Evolutionary conservation across 768 basidiomycete genomes (phyloP).

Genomic region (Tulasnella sp.): DNA sequence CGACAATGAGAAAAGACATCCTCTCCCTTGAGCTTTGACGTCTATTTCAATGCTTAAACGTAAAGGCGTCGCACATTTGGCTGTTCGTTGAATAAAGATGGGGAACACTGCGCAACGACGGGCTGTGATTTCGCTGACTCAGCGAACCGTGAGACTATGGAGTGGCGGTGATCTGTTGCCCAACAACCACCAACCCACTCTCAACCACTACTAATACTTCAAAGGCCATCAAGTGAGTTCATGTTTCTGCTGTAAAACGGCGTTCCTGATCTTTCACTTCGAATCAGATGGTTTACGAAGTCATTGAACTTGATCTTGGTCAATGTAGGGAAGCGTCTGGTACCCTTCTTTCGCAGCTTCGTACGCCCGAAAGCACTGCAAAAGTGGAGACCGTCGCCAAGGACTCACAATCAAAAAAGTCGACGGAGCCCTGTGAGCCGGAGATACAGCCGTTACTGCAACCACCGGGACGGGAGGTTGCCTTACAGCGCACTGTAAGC

Average conservation of each 20-base stretch:
- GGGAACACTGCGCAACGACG: too few species aligned
- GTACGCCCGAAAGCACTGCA: neutral
- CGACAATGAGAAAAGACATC: too few species aligned
- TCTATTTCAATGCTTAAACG: too few species aligned
- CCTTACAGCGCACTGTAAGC: neutral
- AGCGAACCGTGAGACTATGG: neutral
- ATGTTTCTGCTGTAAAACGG: neutral
- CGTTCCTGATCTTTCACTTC: neutral
- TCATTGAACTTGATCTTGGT: neutral
- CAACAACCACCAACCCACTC: neutral
- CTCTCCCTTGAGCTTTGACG: too few species aligned
- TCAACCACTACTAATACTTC: neutral
- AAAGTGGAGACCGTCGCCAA: neutral
- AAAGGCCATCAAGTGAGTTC: neutral
- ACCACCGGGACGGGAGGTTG: neutral
- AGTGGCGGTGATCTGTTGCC: neutral
- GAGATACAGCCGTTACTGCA: neutral
- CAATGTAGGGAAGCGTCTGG: neutral
- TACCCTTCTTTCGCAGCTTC: neutral
- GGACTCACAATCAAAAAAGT: neutral
- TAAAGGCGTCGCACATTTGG: too few species aligned
- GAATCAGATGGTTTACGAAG: neutral
- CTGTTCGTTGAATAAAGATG: too few species aligned
- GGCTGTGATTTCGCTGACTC: too few species aligned
- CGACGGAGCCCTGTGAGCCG: neutral